phyloP scores from a whole-genome alignment of 1,284 basidiomycete species.

The Naganishia cerealis region DNA sequence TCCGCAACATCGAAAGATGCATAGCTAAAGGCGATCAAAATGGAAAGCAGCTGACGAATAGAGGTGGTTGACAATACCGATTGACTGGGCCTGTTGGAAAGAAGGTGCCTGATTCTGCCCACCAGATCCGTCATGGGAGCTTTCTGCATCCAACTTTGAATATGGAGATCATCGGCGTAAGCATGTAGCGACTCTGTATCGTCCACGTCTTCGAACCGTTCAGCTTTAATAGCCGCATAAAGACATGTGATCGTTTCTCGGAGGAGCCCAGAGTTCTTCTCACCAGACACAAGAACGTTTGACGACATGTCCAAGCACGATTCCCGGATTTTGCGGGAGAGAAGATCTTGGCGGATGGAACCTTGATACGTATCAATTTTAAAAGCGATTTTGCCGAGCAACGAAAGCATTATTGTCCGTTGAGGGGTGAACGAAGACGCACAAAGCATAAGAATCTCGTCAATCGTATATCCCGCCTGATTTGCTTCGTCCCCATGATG shows the following conservation, averaged over 20 bases:
- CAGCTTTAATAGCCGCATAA: slow-evolving; percentile 20
- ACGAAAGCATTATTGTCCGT: slow-evolving; percentile 74
- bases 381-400: slow-evolving; percentile 65
- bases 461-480: slow-evolving; percentile 81
- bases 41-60: slow-evolving; percentile 18
- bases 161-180: slow-evolving; percentile 17
- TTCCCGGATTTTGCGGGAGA: slow-evolving; percentile 32
- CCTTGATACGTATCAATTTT: slow-evolving; percentile 28
- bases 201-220: slow-evolving; percentile 14
- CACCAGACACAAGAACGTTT: slow-evolving; percentile 39
- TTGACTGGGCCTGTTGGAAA: slow-evolving; percentile 16
- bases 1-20: slow-evolving; percentile 20
- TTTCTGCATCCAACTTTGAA: slow-evolving; percentile 22
- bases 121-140: slow-evolving; percentile 16
- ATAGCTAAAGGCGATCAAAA: slow-evolving; percentile 17
- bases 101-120: slow-evolving; percentile 16
- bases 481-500: slow-evolving; percentile 76
- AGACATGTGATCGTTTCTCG: slow-evolving; percentile 32
- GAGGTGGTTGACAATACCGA: slow-evolving; percentile 18
- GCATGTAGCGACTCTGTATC: slow-evolving; percentile 11
- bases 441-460: slow-evolving; percentile 79
- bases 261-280: slow-evolving; percentile 31
- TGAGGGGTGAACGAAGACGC: slow-evolving; percentile 81
- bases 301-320: slow-evolving; percentile 42
- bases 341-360: slow-evolving; percentile 27